These are phyloP conservation scores for Tolypocladium inflatum DNA, from an alignment of 2,329 filamentous ascomycete species.

Conservation along the genomic window DNA sequence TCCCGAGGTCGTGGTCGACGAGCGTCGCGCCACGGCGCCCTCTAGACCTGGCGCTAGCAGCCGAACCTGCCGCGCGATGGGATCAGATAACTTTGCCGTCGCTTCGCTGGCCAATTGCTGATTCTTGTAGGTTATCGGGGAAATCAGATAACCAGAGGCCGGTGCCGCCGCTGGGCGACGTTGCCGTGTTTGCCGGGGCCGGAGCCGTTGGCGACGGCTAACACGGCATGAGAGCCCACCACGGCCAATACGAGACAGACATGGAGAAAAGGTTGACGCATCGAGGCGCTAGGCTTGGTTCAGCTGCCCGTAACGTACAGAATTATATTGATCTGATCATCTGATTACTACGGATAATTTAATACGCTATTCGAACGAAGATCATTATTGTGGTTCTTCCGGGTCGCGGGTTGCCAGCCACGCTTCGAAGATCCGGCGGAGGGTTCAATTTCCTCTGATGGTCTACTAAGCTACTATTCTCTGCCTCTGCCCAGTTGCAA, in stretches of 20 bases:
- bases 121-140: neutral
- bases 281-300: neutral
- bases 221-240: neutral
- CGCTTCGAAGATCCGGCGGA: neutral
- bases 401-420: neutral
- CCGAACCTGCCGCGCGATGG: neutral
- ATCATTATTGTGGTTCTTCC: neutral
- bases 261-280: neutral
- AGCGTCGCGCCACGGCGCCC: neutral
- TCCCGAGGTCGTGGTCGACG: neutral
- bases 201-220: neutral
- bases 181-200: neutral
- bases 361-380: neutral
- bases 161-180: neutral
- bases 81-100: neutral
- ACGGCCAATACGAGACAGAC: neutral
- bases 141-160: neutral
- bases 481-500: neutral
- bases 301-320: neutral
- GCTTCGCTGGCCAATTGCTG: neutral
- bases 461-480: neutral
- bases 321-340: neutral
- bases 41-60: neutral
- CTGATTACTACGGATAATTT: neutral
- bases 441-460: neutral